Base-by-base conservation (phyloP, 345 rosid genomes). In the Gossypium arboreum region DNA sequence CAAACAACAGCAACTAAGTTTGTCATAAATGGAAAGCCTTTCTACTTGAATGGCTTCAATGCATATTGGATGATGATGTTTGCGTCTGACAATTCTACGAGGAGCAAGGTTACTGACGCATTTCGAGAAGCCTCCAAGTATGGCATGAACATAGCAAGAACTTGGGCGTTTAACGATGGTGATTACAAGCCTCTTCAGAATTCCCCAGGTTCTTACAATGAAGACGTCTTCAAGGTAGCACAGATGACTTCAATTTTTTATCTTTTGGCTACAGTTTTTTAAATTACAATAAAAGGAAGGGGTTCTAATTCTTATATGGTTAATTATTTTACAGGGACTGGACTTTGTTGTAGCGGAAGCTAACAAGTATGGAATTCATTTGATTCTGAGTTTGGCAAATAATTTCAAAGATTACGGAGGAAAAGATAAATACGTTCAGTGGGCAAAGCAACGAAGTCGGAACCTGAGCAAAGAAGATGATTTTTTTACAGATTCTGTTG, bases 121-220 rank as follows among this genome's bases (percentile, higher is more conserved):
- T 78, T 90, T 61, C 83, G 74, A 43, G 86, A 88, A 79, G 95
- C 95, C 41, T 78, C 87, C 52, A 79, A 80, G 74, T 51, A 54
- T 10, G 96, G 94, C 67, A 82, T 94, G 89, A 94, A 86, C 71
- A 50, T 94, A 0, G 93, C 90, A 4, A 87, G 97, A 83, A 85
- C 86, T 68, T 94, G 98, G 96, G 96, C 94, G 60, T 94, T 92
- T 61, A 83, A 83, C 54, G 96, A 94, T 56, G 97, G 93, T 10
- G 87, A 72, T 11, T 76, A 80, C 73, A 61, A 77, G 73, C 82
- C 97, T 12, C 89, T 94, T 52, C 97, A 94, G 79, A 73, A 54
- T 29, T 87, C 94, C 44, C 97, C 94, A n/a, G 94, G 97, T 54
- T 62, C 73, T 4, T 92, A 94, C 81, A 61, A 82, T 16, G 89